These are phyloP conservation scores for Brasenia schreberi DNA, from an alignment of 164 flowering plant genomes.

Conservation along the genomic window DNA sequence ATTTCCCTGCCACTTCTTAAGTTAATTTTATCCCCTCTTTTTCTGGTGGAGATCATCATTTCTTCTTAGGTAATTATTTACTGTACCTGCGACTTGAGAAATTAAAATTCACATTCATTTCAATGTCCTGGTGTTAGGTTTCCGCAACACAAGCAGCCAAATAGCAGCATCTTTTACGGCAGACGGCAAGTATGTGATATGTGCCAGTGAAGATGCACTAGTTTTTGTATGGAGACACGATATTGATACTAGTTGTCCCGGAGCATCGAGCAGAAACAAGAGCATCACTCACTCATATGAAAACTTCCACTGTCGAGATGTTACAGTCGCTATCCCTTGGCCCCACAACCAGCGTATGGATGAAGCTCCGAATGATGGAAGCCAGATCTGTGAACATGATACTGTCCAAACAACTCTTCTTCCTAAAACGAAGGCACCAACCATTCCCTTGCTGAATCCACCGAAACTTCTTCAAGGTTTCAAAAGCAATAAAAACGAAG, in stretches of 20 bases:
- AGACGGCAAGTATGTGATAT: constrained; percentile 74
- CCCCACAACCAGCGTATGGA: constrained; percentile 31
- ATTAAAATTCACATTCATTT: background rate
- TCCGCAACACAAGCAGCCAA: constrained; percentile 87
- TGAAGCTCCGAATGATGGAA: background rate
- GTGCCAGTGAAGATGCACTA: constrained; percentile 93
- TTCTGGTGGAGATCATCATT: no score
- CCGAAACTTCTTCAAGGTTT: constrained; percentile 38
- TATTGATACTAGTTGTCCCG: constrained; percentile 30
- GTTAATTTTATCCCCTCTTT: no score
- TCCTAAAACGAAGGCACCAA: constrained; percentile 16
- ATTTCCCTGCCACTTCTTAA: no score
- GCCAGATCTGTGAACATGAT: constrained; percentile 13
- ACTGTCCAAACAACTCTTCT: constrained; percentile 17
- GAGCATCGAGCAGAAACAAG: constrained; percentile 51
- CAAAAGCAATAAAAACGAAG: constrained; percentile 19
- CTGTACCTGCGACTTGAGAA: no score
- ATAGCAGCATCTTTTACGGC: constrained; percentile 73
- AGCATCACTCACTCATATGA: constrained; percentile 72
- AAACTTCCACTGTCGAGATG: constrained; percentile 85
- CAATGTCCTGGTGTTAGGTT: constrained; percentile 33
- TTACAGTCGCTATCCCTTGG: constrained; percentile 91
- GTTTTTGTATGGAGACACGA: constrained; percentile 95
- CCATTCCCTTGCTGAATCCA: constrained; percentile 18
- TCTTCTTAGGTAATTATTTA: no score